These are phyloP conservation scores for Dipteronia dyeriana DNA, from an alignment of 345 rosid species.

Conservation along the genomic window DNA sequence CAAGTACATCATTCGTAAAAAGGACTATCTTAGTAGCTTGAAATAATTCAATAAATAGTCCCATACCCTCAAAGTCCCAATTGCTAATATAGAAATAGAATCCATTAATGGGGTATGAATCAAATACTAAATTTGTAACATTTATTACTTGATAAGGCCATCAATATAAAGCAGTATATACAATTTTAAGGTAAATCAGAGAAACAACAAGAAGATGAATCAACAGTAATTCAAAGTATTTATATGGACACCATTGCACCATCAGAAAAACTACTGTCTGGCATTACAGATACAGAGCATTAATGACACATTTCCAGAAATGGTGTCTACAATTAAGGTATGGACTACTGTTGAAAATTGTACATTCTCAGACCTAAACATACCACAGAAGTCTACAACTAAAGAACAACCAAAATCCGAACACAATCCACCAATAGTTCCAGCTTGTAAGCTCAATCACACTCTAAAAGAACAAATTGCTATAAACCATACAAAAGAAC, in stretches of 20 bases:
- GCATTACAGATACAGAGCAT: conserved; percentile 11
- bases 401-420: background rate
- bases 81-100: background rate
- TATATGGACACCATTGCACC: background rate
- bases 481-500: background rate
- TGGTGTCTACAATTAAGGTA: background rate
- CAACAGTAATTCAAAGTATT: background rate
- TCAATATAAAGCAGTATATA: background rate
- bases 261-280: background rate
- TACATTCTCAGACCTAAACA: conserved; percentile 1
- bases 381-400: background rate
- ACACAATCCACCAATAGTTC: background rate
- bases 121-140: background rate
- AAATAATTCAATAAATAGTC: too few relatives aligned
- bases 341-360: too few relatives aligned
- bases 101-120: background rate
- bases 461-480: background rate
- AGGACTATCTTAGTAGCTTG: too few relatives aligned
- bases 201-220: background rate
- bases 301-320: background rate
- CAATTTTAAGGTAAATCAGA: background rate
- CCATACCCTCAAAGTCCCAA: background rate
- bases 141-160: background rate
- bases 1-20: too few relatives aligned
- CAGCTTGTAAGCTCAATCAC: background rate